Conservation (phyloP, 257 asterid species). For the Ligustrum vulgare region DNA sequence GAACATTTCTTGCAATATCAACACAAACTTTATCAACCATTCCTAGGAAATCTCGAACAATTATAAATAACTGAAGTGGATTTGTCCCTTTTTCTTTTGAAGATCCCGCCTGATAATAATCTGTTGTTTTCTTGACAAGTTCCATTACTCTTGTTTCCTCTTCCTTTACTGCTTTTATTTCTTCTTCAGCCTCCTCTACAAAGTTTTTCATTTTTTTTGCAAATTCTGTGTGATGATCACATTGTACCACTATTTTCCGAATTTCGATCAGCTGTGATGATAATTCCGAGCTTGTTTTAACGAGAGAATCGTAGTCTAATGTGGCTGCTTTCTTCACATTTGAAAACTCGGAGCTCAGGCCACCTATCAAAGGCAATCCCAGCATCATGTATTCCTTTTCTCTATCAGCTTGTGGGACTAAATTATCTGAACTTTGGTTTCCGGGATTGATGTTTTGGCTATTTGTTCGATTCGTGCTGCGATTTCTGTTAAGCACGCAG, state of each 20-base stretch:
- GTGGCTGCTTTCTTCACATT: slow-evolving; percentile 72
- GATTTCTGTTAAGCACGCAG: slow-evolving; percentile 48
- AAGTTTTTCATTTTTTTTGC: slow-evolving; percentile 53
- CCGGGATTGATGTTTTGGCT: slow-evolving; percentile 38
- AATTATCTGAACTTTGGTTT: slow-evolving; percentile 25
- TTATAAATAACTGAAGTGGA: slow-evolving; percentile 57
- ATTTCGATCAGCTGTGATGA: slow-evolving; percentile 43
- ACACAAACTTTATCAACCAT: slow-evolving; percentile 90
- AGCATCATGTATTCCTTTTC: slow-evolving; percentile 81
- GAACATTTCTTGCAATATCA: slow-evolving; percentile 69
- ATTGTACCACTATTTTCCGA: slow-evolving; percentile 31
- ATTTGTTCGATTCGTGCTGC: slow-evolving; percentile 46
- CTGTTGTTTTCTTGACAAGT: slow-evolving; percentile 71
- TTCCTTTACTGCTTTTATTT: slow-evolving; percentile 46
- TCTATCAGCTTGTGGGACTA: slow-evolving; percentile 43
- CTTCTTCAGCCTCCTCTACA: slow-evolving; percentile 58
- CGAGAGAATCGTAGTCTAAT: slow-evolving; percentile 51
- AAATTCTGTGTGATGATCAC: slow-evolving; percentile 46
- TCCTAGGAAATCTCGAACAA: slow-evolving; percentile 69
- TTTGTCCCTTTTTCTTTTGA: slow-evolving; percentile 54
- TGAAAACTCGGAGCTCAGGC: slow-evolving; percentile 68
- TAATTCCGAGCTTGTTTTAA: slow-evolving; percentile 40
- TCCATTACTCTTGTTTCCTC: slow-evolving; percentile 70
- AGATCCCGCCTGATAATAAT: slow-evolving; percentile 74
- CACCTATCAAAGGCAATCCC: slow-evolving; percentile 81